Evolutionary conservation across 495 filamentous ascomycete species (phyloP), one percentile per base, ranked within the genome.

Genomic region (Xylaria longipes): DNA sequence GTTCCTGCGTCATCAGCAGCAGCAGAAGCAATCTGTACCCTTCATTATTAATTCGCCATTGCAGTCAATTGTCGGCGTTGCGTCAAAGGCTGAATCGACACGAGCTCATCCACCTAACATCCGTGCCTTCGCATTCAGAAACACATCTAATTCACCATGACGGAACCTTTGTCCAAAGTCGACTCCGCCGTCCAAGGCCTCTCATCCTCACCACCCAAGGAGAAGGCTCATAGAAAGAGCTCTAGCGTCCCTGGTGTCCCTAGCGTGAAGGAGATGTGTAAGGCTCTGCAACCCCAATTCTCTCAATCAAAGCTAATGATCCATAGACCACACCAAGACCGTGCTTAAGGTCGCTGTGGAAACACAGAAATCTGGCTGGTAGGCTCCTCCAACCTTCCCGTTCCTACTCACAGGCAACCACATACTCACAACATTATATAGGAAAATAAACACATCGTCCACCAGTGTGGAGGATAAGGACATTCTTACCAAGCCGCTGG

Each of bases 301-400:
- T 52, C 65, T 65, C 71, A 57, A 65, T 39, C 20, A 72, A n/a
- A 43, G 46, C 39, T 41, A 41, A 46, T n/a, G 2, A 39, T 35
- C 20, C 41, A 67, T 71, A 97, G 94, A 95, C 82, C 89, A 89
- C 73, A 88, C 93, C 73, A 86, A 87, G 67, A 94, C 90, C 77
- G 88, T 91, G 70, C 80, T 97, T 39, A 84, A 90, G 72, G 90
- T 97, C 73, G 93, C 94, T 62, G 91, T 91, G 73, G 94, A 97
- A 82, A 95, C 94, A 65, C 94, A 97, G 82, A 91, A 89, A 78
- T 90, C 94, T 43, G 94, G 93, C 79, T 97, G 94, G 94, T 97
- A 88, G 78, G 92, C 65, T 20, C 39, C 45, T 50, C 31, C 56
- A 2, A 17, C 75, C 48, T 12, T 63, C 37, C 2, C 37, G 29